Conservation (phyloP, 139 green algal genomes). For the Chlorella sp. region DNA sequence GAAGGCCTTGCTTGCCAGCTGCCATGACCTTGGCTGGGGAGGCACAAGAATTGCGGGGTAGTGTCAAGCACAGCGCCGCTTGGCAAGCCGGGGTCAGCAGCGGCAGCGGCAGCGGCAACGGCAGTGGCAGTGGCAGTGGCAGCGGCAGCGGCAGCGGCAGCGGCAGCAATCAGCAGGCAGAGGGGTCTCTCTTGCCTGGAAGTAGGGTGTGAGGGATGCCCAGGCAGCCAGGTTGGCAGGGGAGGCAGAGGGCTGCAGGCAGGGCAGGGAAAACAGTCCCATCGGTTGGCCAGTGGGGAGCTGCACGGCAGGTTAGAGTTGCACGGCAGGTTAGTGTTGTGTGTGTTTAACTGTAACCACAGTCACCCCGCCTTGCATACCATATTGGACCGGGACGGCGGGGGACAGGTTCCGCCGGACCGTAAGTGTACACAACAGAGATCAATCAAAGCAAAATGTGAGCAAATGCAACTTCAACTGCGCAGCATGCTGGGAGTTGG, state of each 20-base stretch:
- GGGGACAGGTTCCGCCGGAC: not conserved
- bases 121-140: not conserved
- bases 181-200: not conserved
- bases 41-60: too few relatives aligned
- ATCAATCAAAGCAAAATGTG: not conserved
- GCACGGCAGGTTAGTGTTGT: not conserved
- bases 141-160: not conserved
- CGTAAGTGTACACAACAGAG: too few relatives aligned
- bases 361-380: too few relatives aligned
- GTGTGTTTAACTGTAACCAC: too few relatives aligned
- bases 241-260: not conserved
- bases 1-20: too few relatives aligned
- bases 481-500: too few relatives aligned
- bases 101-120: too few relatives aligned
- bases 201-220: not conserved
- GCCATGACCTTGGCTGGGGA: too few relatives aligned
- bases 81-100: not conserved
- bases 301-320: not conserved
- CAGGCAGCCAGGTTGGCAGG: not conserved
- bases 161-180: not conserved
- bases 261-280: not conserved
- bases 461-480: not conserved
- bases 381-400: too few relatives aligned
- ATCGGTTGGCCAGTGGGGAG: not conserved
- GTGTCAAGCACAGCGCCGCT: not conserved